Conservation (phyloP, 2,329 filamentous ascomycete genomes). For the Helicocarpus griseus region DNA sequence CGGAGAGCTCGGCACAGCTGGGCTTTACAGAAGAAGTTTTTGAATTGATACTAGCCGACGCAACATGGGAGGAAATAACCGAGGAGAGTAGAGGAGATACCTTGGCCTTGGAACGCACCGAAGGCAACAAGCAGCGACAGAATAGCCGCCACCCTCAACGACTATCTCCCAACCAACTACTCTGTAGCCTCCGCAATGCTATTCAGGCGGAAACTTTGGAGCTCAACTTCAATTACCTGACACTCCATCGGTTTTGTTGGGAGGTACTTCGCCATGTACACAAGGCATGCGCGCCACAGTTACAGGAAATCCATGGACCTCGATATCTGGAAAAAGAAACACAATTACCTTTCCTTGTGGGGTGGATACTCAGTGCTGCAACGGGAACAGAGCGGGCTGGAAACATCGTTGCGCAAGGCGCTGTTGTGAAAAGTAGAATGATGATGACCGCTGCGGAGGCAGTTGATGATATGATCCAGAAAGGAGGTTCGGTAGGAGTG, state of each 20-base stretch:
- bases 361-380: no score
- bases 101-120: not conserved
- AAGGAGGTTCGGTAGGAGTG: no score
- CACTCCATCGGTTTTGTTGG: constrained; percentile 35
- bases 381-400: no score
- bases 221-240: constrained; percentile 37
- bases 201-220: constrained; percentile 30
- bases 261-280: constrained; percentile 21
- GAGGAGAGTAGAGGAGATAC: not conserved
- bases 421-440: no score
- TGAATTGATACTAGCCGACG: constrained; percentile 22
- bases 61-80: no score
- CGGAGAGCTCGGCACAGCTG: constrained; percentile 12
- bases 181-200: constrained; percentile 23
- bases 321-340: no score
- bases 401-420: no score
- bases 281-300: no score
- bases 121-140: not conserved
- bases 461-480: no score
- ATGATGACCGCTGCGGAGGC: no score
- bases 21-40: constrained; percentile 28
- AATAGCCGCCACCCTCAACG: not conserved
- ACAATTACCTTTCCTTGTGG: no score
- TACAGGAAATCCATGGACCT: no score
- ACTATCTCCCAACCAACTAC: constrained; percentile 17